A percentile compares a stretch with the other conserved stretches of the same genome.
Conservation (phyloP, 129 eudicot genomes). For the Flaveria brownii region DNA sequence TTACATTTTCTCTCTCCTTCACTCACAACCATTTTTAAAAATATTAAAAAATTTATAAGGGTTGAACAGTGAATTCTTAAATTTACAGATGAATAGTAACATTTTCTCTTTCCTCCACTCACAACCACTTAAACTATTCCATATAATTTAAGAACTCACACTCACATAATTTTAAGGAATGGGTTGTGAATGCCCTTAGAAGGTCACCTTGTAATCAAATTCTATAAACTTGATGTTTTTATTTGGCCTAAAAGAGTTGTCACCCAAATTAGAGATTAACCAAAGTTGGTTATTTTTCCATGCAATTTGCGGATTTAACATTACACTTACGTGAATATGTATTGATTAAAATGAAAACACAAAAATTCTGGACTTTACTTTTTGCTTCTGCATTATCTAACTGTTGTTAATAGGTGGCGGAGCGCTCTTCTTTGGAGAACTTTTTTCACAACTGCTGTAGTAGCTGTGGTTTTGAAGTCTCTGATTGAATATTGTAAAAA, state of each 20-base stretch:
- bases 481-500: slow-evolving; percentile 64
- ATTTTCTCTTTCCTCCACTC: no score
- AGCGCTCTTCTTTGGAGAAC: slow-evolving; percentile 99
- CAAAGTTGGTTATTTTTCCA: background rate
- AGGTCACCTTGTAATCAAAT: background rate
- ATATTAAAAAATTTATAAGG: no score
- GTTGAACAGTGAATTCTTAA: no score
- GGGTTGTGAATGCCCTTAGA: no score
- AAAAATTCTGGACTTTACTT: background rate
- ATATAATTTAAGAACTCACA: no score
- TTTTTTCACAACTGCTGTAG: slow-evolving; percentile 95
- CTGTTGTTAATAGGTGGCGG: slow-evolving; percentile 73
- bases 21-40: no score
- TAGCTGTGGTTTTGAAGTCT: slow-evolving; percentile 81
- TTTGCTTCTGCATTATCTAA: background rate
- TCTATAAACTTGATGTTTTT: background rate
- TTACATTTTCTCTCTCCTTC: no score
- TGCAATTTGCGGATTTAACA: background rate
- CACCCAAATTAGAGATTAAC: background rate
- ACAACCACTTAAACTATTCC: no score
- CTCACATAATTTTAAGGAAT: no score
- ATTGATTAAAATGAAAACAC: background rate
- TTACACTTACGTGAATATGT: background rate
- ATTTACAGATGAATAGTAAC: no score
- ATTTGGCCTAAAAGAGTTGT: slow-evolving; percentile 3